These are phyloP conservation scores for Oryza glaberrima DNA, from an alignment of 176 grass and related monocot species.

Conservation along the genomic window DNA sequence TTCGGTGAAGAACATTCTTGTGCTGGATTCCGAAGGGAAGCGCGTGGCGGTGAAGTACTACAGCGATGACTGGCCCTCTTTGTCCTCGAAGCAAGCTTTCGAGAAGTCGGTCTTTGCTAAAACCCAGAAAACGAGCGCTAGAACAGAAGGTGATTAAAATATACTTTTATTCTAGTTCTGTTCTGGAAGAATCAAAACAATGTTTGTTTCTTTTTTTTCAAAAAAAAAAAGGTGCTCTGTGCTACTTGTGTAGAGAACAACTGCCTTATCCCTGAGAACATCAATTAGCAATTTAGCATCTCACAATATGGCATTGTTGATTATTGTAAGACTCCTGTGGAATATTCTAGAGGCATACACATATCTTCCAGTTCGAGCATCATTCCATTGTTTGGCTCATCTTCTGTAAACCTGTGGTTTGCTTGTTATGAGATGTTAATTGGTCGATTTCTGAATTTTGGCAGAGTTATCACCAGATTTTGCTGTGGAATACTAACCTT, in stretches of 20 bases:
- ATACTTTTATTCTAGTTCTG: not conserved
- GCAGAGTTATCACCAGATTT: not conserved
- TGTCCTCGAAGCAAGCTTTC: slow-evolving; percentile 62
- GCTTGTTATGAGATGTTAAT: not conserved
- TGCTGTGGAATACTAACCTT: not conserved
- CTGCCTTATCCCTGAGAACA: not conserved
- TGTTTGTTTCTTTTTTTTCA: no score
- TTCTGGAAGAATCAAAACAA: not conserved
- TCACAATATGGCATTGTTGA: not conserved
- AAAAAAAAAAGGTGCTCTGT: no score
- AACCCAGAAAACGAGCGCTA: slow-evolving; percentile 56
- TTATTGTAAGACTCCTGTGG: not conserved
- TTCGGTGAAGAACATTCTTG: slow-evolving; percentile 63
- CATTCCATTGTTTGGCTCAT: not conserved
- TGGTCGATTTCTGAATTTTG: not conserved
- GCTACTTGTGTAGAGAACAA: not conserved
- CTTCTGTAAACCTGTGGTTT: not conserved
- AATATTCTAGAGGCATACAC: not conserved
- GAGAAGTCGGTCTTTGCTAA: slow-evolving; percentile 68
- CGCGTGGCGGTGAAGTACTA: slow-evolving; percentile 70
- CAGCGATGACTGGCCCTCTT: slow-evolving; percentile 56
- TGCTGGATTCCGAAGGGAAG: slow-evolving; percentile 74
- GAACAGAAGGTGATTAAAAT: slow-evolving; percentile 36
- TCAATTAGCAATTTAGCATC: not conserved
- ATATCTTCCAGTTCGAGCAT: not conserved